Evolutionary conservation across 345 rosid species (phyloP), one percentile per base, ranked within the genome.

Genomic region (Psidium friedrichsthalianum): DNA sequence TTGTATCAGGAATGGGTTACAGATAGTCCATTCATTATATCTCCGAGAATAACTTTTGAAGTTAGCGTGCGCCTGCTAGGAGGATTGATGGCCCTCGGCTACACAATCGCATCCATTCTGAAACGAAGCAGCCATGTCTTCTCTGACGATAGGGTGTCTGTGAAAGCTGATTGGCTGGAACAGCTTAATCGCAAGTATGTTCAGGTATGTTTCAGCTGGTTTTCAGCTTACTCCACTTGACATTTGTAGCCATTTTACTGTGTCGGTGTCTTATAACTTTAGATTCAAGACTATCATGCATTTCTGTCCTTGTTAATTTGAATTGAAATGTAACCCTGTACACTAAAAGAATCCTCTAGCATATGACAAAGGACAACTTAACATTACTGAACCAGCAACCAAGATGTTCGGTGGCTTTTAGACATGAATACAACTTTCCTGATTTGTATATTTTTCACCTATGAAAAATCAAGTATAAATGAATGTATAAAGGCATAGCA

Each of bases 31-130:
- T 97, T 97, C 90, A 95, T 97, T 82, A 97, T 97, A 88, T 97
- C 99, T 85, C 99, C 99, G 14, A 94, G 99, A 89, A 97, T 97
- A 91, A 97, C 98, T 82, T 97, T 97, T 87, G 98, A 95, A 92
- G 99, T 97, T 83, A 95, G 97, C 15, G 99, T 93, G 64, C 98
- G 98, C 47, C 97, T 97, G 82, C 92, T 97, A 44, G 99, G 99
- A 90, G 99, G 99, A 81, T 88, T 97, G 86, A 97, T 97, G 99
- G 99, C 99, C 81, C 88, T 97, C 87, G 99, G 99, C 24, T 97
- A 97, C 90, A 95, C 98, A 82, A 97, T 97, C 84, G 99, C 99
- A 64, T 82, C 96, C 59, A 97, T 97, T 90, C 89, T 97, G 87
- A 97, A 97, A 89, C 91, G 99, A 89, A 97, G 95, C 89, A 97